These are phyloP conservation scores for Amauroascus verrucosus DNA, from an alignment of 2,329 filamentous ascomycete species.

Conservation along the genomic window DNA sequence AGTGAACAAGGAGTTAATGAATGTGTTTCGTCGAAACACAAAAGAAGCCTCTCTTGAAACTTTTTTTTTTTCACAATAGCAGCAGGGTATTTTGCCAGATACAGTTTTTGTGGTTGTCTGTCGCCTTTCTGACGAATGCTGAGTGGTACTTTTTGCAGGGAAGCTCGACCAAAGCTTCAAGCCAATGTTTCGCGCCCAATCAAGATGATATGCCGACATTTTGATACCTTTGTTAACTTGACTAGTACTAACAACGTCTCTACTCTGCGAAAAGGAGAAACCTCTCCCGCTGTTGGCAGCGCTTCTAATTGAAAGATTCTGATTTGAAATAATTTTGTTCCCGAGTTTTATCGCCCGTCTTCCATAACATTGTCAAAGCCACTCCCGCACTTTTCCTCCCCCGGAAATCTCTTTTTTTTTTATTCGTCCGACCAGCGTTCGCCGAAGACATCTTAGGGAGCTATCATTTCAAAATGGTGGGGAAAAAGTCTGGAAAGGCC, in stretches of 20 bases:
- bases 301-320: too few relatives aligned
- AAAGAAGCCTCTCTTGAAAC: background rate
- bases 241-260: too few relatives aligned
- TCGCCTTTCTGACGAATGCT: background rate
- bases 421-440: background rate
- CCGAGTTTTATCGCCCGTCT: too few relatives aligned
- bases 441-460: background rate
- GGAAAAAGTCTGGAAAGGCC: constrained; percentile 55
- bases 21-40: too few relatives aligned
- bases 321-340: too few relatives aligned
- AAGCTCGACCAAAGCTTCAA: constrained; percentile 7
- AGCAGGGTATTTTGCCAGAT: too few relatives aligned
- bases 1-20: too few relatives aligned
- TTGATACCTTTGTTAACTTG: background rate
- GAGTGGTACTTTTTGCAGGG: background rate
- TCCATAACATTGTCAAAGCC: too few relatives aligned
- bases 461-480: constrained; percentile 42
- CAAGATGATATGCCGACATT: background rate
- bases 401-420: background rate
- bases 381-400: background rate
- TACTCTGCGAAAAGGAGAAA: too few relatives aligned
- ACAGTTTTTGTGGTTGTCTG: too few relatives aligned
- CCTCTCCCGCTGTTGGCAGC: too few relatives aligned
- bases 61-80: background rate
- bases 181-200: background rate